Conservation (phyloP, 257 asterid species). For the Catharanthus roseus region DNA sequence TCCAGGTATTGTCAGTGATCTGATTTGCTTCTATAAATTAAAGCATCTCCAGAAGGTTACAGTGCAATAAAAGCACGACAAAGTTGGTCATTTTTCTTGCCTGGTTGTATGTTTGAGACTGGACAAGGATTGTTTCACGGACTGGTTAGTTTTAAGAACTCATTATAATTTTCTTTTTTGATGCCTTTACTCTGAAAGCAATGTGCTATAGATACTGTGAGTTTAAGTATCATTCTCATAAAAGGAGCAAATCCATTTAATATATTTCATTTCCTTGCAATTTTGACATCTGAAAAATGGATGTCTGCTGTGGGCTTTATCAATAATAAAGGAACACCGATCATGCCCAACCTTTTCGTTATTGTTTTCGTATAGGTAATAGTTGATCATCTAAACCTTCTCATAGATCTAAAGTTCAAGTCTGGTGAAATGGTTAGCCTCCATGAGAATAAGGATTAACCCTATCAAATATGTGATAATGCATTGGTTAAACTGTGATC, state of each 20-base stretch:
- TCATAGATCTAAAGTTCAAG: neutral
- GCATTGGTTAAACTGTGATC: neutral
- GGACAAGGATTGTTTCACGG: neutral
- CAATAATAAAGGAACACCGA: neutral
- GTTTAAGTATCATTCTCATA: neutral
- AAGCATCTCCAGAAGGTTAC: neutral
- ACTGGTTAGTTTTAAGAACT: neutral
- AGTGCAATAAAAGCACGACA: neutral
- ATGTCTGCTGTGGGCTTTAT: neutral
- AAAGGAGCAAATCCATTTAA: neutral
- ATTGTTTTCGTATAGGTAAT: neutral
- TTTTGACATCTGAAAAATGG: neutral
- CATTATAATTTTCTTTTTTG: neutral
- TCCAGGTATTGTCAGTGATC: constrained; percentile 53
- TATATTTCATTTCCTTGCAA: neutral
- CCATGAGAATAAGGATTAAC: neutral
- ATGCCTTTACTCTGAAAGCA: neutral
- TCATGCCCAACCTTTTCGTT: neutral
- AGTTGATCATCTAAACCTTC: neutral
- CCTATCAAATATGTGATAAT: neutral
- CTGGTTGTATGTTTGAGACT: neutral
- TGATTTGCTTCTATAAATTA: neutral
- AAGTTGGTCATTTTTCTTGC: neutral
- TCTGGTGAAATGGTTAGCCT: neutral
- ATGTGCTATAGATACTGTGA: neutral